These are phyloP conservation scores for Floccularia luteovirens DNA, from an alignment of 768 basidiomycete species.

Conservation along the genomic window DNA sequence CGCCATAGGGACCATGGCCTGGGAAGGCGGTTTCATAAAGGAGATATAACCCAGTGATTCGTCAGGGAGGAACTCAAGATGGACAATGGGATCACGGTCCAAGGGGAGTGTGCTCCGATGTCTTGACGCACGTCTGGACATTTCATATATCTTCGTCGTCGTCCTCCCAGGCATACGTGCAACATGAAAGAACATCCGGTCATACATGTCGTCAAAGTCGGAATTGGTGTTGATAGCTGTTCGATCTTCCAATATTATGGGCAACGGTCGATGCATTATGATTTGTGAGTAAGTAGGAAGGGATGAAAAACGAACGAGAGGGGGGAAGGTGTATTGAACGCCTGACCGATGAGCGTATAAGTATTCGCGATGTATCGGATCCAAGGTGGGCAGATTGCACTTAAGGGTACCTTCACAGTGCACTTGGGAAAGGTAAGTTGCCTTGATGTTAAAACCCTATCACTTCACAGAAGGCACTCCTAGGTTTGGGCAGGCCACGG, in stretches of 20 bases:
- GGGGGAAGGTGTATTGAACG: constrained; percentile 1
- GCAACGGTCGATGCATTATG: constrained; percentile 21
- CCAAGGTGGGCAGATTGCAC: too few relatives aligned
- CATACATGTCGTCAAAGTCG: constrained; percentile 76
- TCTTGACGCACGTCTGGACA: constrained; percentile 57
- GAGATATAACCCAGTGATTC: constrained; percentile 54
- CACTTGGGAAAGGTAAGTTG: too few relatives aligned
- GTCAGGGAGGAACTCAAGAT: constrained; percentile 53
- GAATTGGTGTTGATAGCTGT: constrained; percentile 45
- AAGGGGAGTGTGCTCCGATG: constrained; percentile 47
- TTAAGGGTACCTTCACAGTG: too few relatives aligned
- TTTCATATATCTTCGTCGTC: constrained; percentile 54
- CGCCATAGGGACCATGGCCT: constrained; percentile 47
- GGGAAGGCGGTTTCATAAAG: constrained; percentile 35
- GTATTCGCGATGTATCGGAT: too few relatives aligned
- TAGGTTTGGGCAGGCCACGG: too few relatives aligned
- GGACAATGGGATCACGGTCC: constrained; percentile 42
- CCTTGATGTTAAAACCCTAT: too few relatives aligned
- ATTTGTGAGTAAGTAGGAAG: constrained; percentile 1
- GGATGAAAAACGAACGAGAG: constrained; percentile 1
- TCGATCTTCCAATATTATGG: constrained; percentile 62
- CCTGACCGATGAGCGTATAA: too few relatives aligned
- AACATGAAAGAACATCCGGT: constrained; percentile 64
- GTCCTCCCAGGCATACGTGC: constrained; percentile 35
- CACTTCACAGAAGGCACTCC: too few relatives aligned